phyloP scores from a whole-genome alignment of 371 early-diverging fungal species.

The Synchytrium microbalum region DNA sequence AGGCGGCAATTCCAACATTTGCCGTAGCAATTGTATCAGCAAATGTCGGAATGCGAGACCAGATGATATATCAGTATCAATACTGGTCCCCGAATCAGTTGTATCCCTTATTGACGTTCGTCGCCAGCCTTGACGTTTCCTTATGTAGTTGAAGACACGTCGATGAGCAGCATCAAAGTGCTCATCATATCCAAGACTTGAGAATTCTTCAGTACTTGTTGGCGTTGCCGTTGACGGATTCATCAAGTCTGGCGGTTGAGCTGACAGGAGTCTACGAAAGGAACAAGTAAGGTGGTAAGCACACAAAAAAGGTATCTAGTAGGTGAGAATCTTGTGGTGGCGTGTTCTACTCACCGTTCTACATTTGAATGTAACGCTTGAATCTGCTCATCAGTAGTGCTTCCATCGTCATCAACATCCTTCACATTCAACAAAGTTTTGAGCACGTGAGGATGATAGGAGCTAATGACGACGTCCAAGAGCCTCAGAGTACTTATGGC shows the following conservation, averaged over 20 bases:
- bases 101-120: no score
- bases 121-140: background rate
- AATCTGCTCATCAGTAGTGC: background rate
- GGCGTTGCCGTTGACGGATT: no score
- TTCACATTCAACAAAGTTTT: background rate
- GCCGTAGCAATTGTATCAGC: background rate
- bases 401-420: background rate
- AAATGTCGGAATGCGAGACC: no score
- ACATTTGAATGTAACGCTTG: background rate
- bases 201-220: background rate
- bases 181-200: background rate
- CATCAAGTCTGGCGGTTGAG: background rate
- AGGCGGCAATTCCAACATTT: background rate
- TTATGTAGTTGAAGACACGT: background rate
- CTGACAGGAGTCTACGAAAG: background rate
- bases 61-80: no score
- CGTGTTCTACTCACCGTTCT: background rate
- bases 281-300: no score
- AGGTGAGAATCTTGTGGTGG: no score
- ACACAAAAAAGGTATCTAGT: no score
- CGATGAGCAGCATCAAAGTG: background rate
- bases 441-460: background rate
- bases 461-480: background rate
- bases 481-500: background rate
- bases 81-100: background rate